These are phyloP conservation scores for Marchantia polymorpha DNA, from an alignment of 225 moss, liverwort and hornwort genomes.

Conservation along the genomic window DNA sequence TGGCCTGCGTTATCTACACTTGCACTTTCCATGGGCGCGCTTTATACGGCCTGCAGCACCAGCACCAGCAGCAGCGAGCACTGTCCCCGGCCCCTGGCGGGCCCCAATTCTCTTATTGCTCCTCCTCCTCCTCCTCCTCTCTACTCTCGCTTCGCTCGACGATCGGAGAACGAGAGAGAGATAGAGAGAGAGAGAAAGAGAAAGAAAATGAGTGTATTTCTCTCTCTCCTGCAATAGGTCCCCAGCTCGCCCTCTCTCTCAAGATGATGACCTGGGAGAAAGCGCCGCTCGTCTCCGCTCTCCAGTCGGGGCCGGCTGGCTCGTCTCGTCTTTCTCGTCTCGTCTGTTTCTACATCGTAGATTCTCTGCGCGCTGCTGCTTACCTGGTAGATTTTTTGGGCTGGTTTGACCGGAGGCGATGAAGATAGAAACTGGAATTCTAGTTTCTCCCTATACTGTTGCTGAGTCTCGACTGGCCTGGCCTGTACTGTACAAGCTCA, in stretches of 20 bases:
- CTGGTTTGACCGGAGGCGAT: background rate
- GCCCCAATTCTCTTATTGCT: background rate
- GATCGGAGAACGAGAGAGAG: background rate
- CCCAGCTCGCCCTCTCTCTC: background rate
- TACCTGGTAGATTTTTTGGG: background rate
- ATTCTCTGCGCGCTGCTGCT: background rate
- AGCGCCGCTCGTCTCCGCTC: background rate
- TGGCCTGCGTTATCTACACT: constrained; percentile 33
- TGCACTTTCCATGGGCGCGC: constrained; percentile 6
- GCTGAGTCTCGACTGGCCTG: background rate
- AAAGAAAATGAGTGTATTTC: background rate
- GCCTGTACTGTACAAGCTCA: background rate
- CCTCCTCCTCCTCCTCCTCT: background rate
- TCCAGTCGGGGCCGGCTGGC: constrained; percentile 5
- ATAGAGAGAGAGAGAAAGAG: background rate
- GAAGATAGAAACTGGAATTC: background rate
- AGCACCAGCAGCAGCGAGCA: background rate
- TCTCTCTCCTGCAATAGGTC: too few species aligned
- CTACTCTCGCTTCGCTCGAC: background rate
- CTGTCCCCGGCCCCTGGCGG: background rate
- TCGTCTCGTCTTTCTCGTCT: background rate
- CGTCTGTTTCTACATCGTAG: constrained; percentile 3
- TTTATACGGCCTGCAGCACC: constrained; percentile 8
- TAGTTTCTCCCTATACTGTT: background rate
- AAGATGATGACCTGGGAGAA: constrained; percentile 13